Percentiles rank a stretch among this genome's conserved stretches.
Evolutionary conservation across 768 basidiomycete genomes (phyloP).

Genomic region (Agaricus subrufescens): DNA sequence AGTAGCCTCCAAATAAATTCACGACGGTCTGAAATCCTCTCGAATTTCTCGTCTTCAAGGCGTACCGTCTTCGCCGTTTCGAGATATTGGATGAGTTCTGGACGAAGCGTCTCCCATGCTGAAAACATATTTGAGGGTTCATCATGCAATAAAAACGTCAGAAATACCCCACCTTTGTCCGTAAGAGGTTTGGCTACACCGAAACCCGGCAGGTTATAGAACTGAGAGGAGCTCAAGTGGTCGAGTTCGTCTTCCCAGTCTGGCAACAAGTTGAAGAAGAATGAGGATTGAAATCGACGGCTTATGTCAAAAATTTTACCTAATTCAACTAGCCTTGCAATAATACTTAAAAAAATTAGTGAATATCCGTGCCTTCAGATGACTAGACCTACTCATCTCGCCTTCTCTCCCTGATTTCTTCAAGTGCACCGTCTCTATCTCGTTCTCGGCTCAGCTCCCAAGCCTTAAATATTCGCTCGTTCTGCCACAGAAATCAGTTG

Average conservation of each 20-base stretch:
- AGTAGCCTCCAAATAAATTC: not conserved
- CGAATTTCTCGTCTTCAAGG: conserved; percentile 4
- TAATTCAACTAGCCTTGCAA: conserved; percentile 12
- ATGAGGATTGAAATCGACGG: not conserved
- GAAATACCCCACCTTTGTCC: conserved; percentile 16
- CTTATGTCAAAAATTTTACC: not conserved
- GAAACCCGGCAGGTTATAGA: conserved; percentile 16
- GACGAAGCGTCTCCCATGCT: conserved; percentile 23
- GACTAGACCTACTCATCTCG: conserved; percentile 12
- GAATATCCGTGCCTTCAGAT: not conserved
- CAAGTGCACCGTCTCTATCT: conserved; percentile 9
- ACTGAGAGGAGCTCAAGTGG: not conserved
- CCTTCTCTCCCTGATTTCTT: conserved; percentile 10
- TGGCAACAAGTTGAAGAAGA: not conserved
- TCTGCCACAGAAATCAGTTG: not conserved
- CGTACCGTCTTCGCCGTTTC: conserved; percentile 6
- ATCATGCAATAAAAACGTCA: not conserved
- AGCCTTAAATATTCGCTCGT: not conserved
- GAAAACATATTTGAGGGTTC: not conserved
- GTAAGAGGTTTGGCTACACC: conserved; percentile 16
- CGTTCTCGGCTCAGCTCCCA: conserved; percentile 3
- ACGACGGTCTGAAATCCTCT: not conserved
- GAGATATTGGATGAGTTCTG: conserved; percentile 15
- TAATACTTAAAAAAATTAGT: conserved; percentile 8
- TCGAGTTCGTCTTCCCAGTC: conserved; percentile 8